These are phyloP conservation scores for Cucumis cinereus DNA, from an alignment of 306 rosid species.

Conservation along the genomic window DNA sequence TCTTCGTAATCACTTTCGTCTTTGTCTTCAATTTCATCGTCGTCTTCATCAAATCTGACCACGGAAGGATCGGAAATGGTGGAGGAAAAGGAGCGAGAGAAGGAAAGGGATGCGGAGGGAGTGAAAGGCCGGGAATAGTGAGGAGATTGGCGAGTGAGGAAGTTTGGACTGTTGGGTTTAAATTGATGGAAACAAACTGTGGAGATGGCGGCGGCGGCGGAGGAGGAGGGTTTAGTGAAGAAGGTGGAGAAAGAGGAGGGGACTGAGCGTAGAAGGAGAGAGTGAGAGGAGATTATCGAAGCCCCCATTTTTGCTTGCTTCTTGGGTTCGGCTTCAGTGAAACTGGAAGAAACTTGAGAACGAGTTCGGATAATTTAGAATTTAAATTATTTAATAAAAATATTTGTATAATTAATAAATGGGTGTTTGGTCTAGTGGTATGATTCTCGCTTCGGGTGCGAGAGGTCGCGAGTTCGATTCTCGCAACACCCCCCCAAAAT, in stretches of 20 bases:
- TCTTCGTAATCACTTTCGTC: constrained; percentile 15
- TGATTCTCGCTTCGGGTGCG: constrained; percentile 13
- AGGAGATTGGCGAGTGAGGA: background rate
- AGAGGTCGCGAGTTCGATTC: constrained; percentile 52
- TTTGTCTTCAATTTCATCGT: background rate
- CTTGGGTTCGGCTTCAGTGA: background rate
- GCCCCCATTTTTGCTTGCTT: constrained; percentile 32
- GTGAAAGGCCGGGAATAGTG: background rate
- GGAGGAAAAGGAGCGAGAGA: constrained; percentile 21
- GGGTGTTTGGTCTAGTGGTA: constrained; percentile 13
- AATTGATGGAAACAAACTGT: constrained; percentile 7
- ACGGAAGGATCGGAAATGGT: constrained; percentile 12
- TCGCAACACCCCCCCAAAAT: constrained; percentile 47
- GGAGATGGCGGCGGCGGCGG: constrained; percentile 1
- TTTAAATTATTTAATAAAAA: no score
- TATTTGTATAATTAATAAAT: no score
- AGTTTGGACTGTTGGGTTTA: background rate
- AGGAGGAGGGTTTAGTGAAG: constrained; percentile 30
- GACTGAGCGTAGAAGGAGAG: constrained; percentile 22
- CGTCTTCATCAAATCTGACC: background rate
- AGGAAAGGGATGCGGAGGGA: constrained; percentile 3
- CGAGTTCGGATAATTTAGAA: background rate
- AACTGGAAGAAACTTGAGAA: background rate
- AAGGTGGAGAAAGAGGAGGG: constrained; percentile 17
- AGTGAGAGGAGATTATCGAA: constrained; percentile 19